Evolutionary conservation across 2,329 filamentous ascomycete species (phyloP), one percentile per base, ranked within the genome.

Genomic region (Ceratocystis variospora): DNA sequence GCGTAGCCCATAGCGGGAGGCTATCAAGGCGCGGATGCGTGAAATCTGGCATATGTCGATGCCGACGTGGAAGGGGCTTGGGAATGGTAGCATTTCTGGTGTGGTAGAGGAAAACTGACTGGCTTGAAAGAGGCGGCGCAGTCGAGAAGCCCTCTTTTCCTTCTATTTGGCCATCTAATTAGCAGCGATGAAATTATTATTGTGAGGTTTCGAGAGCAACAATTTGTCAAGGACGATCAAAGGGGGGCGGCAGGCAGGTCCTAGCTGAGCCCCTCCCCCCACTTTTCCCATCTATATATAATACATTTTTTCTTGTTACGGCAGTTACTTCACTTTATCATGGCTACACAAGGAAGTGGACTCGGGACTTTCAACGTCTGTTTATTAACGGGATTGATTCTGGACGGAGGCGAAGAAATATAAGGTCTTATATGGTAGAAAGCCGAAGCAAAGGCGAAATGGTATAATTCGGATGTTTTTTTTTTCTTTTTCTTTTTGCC

Each of bases 11-110:
- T 73, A 73, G 7, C 76, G 73, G 31, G 77, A 73, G 19, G 72
- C 74, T 64, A 93, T 74, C 63, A 91, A 78, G 22, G 75, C 73
- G 68, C 78, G 76, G 68, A 96, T 84, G 66, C 90, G 85, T 0
- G 80, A 75, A 67, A 90, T 81, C 67, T 81, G 80, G 74, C 89
- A 90, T 66, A 96, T 87, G 73, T 96, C 91, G 61, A 84, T 93
- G 67, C 91, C 91, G 64, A 96, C 77, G 62, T 81, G 80, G 15
- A 93, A 72, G 0, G 84, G 78, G n/a, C 84, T 78, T 0, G 87
- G 86, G 71, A 92, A 90, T 2, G 73, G 73, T 19, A 72, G 71
- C 57, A 77, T 65, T 28, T 72, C 72, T 15, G 19, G 31, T 53
- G 12, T n/a, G 22, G 48, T 19, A 8, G 7, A 2, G 15, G 22